Evolutionary conservation across 768 basidiomycete genomes (phyloP), one percentile per base, ranked within the genome.

Genomic region (Pulveroboletus sp.): DNA sequence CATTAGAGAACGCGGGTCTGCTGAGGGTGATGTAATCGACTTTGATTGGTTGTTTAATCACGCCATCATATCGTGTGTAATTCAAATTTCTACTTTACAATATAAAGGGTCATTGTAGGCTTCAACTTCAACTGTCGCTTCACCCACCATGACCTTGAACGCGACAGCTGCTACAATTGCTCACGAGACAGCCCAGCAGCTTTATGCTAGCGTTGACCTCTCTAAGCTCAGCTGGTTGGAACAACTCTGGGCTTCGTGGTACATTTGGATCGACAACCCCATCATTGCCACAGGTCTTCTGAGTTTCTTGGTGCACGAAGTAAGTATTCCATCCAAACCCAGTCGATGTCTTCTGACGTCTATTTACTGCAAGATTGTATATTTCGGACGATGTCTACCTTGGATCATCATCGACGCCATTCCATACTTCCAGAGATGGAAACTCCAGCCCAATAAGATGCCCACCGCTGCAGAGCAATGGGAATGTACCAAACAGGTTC

Each of bases 371-470:
- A 54, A 96, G 94, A 70, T 93, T 62, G 91, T 97, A 8, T 99
- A 99, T 73, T 99, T 99, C 63, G 96, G 95, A 35, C 88, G 96
- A 21, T 85, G 86, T 56, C 68, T 98, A 15, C 96, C 94, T 0
- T 96, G 93, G 91, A 86, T 97, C 59, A 88, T 96, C 69, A 85
- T 97, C 66, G 96, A 99, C 70, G 74, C 83, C 2, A 90, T 93
- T 31, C 93, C 93, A 1, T 97, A 92, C 73, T 99, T 98, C 73
- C 79, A 81, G 41, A 77, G 81, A 69, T 98, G 89, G 89, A 98
- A 98, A 69, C 76, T 98, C 4, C 95, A 98, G 66, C 84, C 90
- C 5, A 77, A 65, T 57, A 98, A 97, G 68, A 60, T 89, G 3
- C 92, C 93, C 6, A 83, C 91, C 5, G 52, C 80, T 0, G 71